A percentile compares a stretch with the other conserved stretches of the same genome.
phyloP scores from a whole-genome alignment of 345 rosid species.

The Eucalyptus curtisii region DNA sequence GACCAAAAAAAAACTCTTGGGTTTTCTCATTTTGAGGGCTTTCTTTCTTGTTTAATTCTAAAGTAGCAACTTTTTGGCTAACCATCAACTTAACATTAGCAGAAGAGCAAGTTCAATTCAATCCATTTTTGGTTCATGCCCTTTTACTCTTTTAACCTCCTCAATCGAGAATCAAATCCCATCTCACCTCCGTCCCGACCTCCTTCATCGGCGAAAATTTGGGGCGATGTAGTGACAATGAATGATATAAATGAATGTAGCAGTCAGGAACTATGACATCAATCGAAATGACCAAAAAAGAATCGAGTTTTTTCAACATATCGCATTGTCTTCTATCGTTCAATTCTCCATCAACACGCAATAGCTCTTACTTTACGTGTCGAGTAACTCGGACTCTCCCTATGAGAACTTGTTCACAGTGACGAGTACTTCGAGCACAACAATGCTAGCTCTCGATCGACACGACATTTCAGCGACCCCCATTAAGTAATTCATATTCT shows the following conservation, averaged over 20 bases:
- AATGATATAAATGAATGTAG: not conserved
- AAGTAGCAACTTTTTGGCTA: not conserved
- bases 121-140: not conserved
- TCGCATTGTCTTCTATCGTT: accelerated
- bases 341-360: not conserved
- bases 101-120: not conserved
- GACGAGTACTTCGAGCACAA: not conserved
- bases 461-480: accelerated
- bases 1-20: not conserved
- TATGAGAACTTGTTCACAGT: accelerated
- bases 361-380: not conserved
- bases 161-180: not conserved
- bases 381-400: accelerated
- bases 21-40: not conserved
- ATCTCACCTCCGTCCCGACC: not conserved
- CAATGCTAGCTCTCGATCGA: not conserved
- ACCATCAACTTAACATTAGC: not conserved
- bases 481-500: not conserved
- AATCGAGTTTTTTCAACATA: not conserved
- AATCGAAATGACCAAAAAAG: not conserved
- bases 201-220: not conserved
- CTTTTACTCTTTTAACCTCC: not conserved
- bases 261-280: accelerated
- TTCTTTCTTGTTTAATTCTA: not conserved
- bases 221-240: accelerated